These are phyloP conservation scores for Gossypium armourianum DNA, from an alignment of 441 rosid species.

Conservation along the genomic window DNA sequence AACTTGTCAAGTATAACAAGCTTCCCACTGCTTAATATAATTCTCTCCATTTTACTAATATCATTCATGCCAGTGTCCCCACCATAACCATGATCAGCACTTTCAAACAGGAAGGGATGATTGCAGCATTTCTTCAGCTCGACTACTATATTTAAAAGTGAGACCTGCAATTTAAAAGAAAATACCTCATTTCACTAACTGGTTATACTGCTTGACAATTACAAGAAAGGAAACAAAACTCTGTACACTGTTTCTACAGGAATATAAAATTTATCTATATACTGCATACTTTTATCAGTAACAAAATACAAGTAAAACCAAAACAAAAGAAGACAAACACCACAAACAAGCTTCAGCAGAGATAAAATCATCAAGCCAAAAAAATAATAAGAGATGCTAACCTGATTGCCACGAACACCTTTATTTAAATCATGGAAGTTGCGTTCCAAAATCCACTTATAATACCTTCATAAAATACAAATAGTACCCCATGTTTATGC, in stretches of 20 bases:
- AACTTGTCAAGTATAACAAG: slow-evolving; percentile 94
- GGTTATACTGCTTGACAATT: background rate
- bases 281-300: background rate
- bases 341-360: background rate
- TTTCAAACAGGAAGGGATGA: slow-evolving; percentile 98
- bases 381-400: slow-evolving; percentile 23
- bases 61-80: slow-evolving; percentile 58
- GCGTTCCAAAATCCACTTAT: slow-evolving; percentile 98
- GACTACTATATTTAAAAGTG: slow-evolving; percentile 94
- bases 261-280: background rate
- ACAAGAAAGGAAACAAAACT: slow-evolving; percentile 13
- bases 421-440: slow-evolving; percentile 95
- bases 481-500: slow-evolving; percentile 1
- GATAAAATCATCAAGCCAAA: slow-evolving; percentile 3
- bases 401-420: slow-evolving; percentile 99
- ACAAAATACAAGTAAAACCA: background rate
- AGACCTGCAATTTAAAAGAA: slow-evolving; percentile 52
- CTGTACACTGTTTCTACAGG: slow-evolving; percentile 1
- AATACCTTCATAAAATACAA: slow-evolving; percentile 50
- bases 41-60: slow-evolving; percentile 79
- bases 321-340: background rate
- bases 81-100: slow-evolving; percentile 99
- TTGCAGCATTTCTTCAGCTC: slow-evolving; percentile 99
- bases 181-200: slow-evolving; percentile 16
- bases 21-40: slow-evolving; percentile 90